These are phyloP conservation scores for Rhododendron ovatum DNA, from an alignment of 148 eudicot genomes.

Conservation along the genomic window DNA sequence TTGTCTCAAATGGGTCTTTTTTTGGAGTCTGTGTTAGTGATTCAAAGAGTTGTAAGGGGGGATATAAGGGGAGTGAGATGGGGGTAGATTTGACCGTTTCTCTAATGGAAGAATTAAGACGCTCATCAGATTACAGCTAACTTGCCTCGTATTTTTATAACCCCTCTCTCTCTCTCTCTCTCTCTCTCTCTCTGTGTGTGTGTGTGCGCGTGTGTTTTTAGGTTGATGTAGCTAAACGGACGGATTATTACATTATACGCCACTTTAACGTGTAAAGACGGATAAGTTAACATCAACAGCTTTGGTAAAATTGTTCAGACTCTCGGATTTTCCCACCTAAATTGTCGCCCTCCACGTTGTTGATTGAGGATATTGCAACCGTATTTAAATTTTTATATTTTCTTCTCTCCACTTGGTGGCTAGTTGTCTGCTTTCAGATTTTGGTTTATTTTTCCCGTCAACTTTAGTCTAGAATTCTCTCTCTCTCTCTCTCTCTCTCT, in stretches of 20 bases:
- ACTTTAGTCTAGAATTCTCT: background rate
- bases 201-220: background rate
- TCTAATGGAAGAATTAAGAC: constrained; percentile 20
- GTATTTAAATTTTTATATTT: background rate
- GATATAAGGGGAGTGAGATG: constrained; percentile 13
- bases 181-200: no score
- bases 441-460: background rate
- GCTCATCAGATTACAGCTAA: constrained; percentile 65
- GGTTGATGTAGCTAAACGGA: constrained; percentile 14
- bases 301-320: background rate
- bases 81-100: constrained; percentile 17
- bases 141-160: background rate
- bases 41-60: background rate
- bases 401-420: background rate
- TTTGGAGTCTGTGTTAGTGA: background rate
- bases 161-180: background rate
- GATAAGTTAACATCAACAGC: constrained; percentile 58
- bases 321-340: background rate
- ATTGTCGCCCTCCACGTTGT: background rate
- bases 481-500: background rate
- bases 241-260: constrained; percentile 20
- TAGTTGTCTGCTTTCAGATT: background rate
- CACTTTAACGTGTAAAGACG: constrained; percentile 36
- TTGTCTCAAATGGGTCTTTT: background rate
- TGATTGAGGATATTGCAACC: background rate